These are phyloP conservation scores for Neobulgaria alba DNA, from an alignment of 2,329 filamentous ascomycete genomes.

Conservation along the genomic window DNA sequence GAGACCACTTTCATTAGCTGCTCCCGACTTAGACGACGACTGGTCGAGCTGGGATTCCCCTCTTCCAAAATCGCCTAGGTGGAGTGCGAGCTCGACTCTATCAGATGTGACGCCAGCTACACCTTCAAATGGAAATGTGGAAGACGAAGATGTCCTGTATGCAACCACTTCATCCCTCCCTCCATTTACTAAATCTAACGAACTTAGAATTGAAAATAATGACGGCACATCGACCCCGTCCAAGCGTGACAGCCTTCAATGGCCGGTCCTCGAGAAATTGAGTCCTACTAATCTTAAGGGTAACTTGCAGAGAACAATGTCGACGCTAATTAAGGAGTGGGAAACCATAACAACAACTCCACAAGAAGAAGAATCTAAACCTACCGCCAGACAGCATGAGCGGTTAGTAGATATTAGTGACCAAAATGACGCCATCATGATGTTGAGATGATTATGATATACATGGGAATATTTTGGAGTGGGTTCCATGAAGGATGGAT, in stretches of 20 bases:
- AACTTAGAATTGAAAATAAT: constrained; percentile 15
- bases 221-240: constrained; percentile 16
- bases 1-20: constrained; percentile 18
- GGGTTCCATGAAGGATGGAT: neutral
- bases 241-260: constrained; percentile 31
- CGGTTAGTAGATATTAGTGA: constrained; percentile 27
- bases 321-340: constrained; percentile 83
- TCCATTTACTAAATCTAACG: constrained; percentile 12
- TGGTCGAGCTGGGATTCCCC: constrained; percentile 58
- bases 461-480: neutral
- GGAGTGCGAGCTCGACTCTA: constrained; percentile 44
- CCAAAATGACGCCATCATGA: constrained; percentile 17
- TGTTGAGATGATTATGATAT: constrained; percentile 14
- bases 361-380: constrained; percentile 15
- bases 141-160: constrained; percentile 23
- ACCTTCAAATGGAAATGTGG: constrained; percentile 16
- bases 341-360: constrained; percentile 65
- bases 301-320: constrained; percentile 75
- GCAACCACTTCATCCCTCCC: constrained; percentile 3
- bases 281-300: constrained; percentile 64
- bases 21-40: constrained; percentile 42
- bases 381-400: constrained; percentile 22
- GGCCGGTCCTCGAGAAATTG: constrained; percentile 39
- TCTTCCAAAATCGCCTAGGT: constrained; percentile 46
- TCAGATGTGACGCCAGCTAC: constrained; percentile 20